A percentile compares a stretch with the other conserved stretches of the same genome.
Conservation (phyloP, 352 stramenopile species). For the Globisporangium acanthophoron region DNA sequence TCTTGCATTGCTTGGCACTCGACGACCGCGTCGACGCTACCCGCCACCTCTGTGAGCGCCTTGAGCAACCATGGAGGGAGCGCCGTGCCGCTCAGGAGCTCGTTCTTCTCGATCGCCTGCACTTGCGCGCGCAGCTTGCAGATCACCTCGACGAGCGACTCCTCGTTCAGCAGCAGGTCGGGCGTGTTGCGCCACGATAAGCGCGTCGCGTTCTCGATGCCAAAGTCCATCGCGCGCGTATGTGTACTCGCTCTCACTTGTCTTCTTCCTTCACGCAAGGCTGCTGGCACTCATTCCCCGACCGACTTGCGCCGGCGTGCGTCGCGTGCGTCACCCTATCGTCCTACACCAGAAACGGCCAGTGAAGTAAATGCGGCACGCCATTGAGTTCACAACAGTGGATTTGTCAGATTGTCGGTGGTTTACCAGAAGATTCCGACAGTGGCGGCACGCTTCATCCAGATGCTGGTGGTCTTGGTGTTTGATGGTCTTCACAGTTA, state of each 20-base stretch:
- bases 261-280: not conserved
- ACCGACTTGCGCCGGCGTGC: too few relatives aligned
- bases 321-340: too few relatives aligned
- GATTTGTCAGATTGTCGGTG: too few relatives aligned
- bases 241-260: not conserved
- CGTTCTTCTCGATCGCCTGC: conserved; percentile 66
- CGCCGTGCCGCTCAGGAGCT: conserved; percentile 61
- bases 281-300: not conserved
- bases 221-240: conserved; percentile 22
- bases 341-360: too few relatives aligned
- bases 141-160: conserved; percentile 75
- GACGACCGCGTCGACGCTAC: conserved; percentile 74
- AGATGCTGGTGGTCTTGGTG: too few relatives aligned
- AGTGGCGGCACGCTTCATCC: too few relatives aligned
- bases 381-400: too few relatives aligned
- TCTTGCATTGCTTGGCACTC: conserved; percentile 73
- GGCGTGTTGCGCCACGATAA: conserved; percentile 60
- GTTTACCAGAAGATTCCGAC: too few relatives aligned
- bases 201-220: conserved; percentile 35
- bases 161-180: conserved; percentile 75
- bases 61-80: conserved; percentile 69
- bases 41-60: conserved; percentile 69
- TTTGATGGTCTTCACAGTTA: too few relatives aligned
- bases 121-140: conserved; percentile 59
- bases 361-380: too few relatives aligned